Evolutionary conservation across 148 eudicot species (phyloP).

Genomic region (Camellia granthamiana): DNA sequence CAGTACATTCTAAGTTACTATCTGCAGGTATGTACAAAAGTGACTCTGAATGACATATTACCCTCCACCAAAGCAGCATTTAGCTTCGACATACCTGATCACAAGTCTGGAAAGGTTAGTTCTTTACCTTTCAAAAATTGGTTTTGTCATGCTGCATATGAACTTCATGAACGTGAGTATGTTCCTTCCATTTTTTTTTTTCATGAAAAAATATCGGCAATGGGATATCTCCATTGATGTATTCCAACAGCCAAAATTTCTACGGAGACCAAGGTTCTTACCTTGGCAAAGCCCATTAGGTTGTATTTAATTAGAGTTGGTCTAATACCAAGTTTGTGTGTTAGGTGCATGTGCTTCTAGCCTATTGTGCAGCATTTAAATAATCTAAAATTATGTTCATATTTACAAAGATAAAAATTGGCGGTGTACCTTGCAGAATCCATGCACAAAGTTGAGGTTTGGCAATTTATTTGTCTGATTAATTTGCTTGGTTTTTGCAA

Average conservation of each 20-base stretch:
- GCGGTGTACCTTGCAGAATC: not conserved
- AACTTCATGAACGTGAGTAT: too few species aligned
- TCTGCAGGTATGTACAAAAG: slow-evolving; percentile 70
- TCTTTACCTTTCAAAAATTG: too few species aligned
- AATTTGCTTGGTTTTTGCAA: not conserved
- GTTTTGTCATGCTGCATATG: too few species aligned
- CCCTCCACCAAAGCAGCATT: slow-evolving; percentile 64
- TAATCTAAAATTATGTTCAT: not conserved
- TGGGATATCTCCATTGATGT: too few species aligned
- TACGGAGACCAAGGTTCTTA: too few species aligned
- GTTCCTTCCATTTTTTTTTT: too few species aligned
- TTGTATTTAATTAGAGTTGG: not conserved
- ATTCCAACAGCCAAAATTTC: too few species aligned
- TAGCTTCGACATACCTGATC: slow-evolving; percentile 29
- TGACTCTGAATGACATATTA: slow-evolving; percentile 56
- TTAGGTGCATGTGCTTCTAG: not conserved
- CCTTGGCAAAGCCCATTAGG: not conserved
- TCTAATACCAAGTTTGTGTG: not conserved
- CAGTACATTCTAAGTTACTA: slow-evolving; percentile 6
- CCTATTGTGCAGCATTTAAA: not conserved
- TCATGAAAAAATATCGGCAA: too few species aligned
- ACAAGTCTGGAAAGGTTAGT: too few species aligned
- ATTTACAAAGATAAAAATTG: not conserved
- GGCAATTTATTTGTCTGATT: not conserved
- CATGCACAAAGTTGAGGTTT: not conserved